Evolutionary conservation across 805 yeast species (phyloP).

Genomic region (Suhomyces pyralidae): DNA sequence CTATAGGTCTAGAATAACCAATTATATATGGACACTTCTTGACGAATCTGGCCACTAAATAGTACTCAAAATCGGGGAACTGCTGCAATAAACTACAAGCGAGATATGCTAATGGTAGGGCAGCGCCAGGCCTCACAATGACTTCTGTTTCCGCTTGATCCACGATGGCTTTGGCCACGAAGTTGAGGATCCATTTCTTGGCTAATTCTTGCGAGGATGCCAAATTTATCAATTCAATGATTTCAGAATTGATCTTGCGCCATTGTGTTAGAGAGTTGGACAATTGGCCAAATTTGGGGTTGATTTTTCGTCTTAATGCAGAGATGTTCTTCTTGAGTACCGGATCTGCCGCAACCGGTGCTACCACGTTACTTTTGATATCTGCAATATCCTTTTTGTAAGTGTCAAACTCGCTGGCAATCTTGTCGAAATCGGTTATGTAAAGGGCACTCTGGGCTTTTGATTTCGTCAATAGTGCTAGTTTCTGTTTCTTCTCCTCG

Average conservation of each 20-base stretch:
- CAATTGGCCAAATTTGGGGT: slow-evolving; percentile 89
- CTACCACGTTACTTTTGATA: slow-evolving; percentile 60
- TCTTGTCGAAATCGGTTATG: slow-evolving; percentile 28
- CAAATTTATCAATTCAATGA: slow-evolving; percentile 47
- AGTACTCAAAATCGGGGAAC: slow-evolving; percentile 52
- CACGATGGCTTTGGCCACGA: slow-evolving; percentile 79
- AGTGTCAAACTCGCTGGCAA: slow-evolving; percentile 44
- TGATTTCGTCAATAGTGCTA: slow-evolving; percentile 8
- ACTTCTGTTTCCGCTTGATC: slow-evolving; percentile 94
- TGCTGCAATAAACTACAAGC: slow-evolving; percentile 50
- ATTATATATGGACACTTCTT: slow-evolving; percentile 88
- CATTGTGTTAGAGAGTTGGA: slow-evolving; percentile 70
- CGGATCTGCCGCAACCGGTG: slow-evolving; percentile 49
- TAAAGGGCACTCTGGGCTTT: slow-evolving; percentile 26
- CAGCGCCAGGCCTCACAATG: slow-evolving; percentile 69
- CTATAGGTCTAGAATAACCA: slow-evolving; percentile 73
- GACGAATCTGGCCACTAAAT: slow-evolving; percentile 72
- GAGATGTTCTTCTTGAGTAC: slow-evolving; percentile 52
- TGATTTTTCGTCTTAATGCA: slow-evolving; percentile 69
- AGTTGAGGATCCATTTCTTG: slow-evolving; percentile 73
- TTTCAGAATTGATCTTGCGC: slow-evolving; percentile 45
- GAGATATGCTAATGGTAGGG: slow-evolving; percentile 74
- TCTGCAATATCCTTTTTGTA: slow-evolving; percentile 52
- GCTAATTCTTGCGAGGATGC: slow-evolving; percentile 51
- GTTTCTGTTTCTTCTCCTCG: slow-evolving; percentile 3